A percentile compares a stretch with the other conserved stretches of the same genome.
These are phyloP conservation scores for Stephanodiscus minutulus DNA, from an alignment of 108 stramenopile genomes.

Conservation along the genomic window DNA sequence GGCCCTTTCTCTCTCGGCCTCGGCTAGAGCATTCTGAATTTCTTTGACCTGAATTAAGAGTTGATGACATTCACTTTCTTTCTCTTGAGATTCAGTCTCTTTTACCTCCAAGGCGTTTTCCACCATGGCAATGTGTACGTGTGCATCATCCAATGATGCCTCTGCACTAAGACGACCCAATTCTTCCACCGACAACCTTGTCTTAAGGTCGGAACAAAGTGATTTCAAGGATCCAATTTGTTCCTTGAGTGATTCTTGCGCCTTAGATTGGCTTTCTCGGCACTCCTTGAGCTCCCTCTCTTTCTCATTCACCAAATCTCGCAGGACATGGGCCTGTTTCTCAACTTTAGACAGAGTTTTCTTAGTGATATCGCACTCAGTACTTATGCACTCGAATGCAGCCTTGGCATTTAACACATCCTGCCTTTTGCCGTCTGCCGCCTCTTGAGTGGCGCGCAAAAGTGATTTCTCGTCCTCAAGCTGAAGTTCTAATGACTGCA, in stretches of 20 bases:
- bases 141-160: constrained; percentile 25
- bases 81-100: constrained; percentile 24
- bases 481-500: constrained; percentile 36
- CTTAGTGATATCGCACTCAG: constrained; percentile 21
- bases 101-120: constrained; percentile 23
- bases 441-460: constrained; percentile 12
- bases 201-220: constrained; percentile 7
- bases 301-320: constrained; percentile 12
- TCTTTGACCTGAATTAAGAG: constrained; percentile 17
- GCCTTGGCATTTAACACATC: constrained; percentile 32
- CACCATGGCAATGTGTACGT: constrained; percentile 17
- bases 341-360: constrained; percentile 21
- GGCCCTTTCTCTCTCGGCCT: constrained; percentile 23
- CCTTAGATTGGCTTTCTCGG: neutral
- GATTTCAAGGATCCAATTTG: constrained; percentile 12
- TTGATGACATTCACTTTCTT: constrained; percentile 29
- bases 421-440: constrained; percentile 18
- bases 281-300: constrained; percentile 28
- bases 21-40: constrained; percentile 29
- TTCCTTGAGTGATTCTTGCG: constrained; percentile 17
- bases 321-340: constrained; percentile 14
- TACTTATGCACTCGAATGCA: constrained; percentile 39
- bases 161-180: constrained; percentile 16
- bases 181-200: constrained; percentile 10
- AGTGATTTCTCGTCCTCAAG: constrained; percentile 26